phyloP scores from a whole-genome alignment of 768 basidiomycete genomes.

The Suillus lakei region DNA sequence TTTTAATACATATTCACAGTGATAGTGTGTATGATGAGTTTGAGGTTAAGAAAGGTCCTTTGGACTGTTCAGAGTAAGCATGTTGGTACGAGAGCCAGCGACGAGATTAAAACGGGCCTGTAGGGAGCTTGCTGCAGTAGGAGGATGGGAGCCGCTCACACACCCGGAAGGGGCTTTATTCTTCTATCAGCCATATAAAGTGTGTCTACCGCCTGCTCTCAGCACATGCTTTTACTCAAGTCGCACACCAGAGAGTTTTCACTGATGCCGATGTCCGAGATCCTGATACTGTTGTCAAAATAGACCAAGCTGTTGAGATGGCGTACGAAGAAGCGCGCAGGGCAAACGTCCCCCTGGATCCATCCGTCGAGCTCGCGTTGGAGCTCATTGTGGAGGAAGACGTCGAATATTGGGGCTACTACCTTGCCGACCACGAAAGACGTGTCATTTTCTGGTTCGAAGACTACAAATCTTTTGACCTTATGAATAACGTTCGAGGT shows the following conservation, averaged over 20 bases:
- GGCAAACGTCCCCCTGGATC: neutral
- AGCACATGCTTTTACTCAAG: neutral
- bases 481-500: too few relatives aligned
- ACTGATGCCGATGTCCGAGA: slow-evolving; percentile 13
- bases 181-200: slow-evolving; percentile 49
- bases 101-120: neutral
- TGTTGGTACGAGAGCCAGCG: neutral
- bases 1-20: neutral
- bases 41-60: neutral
- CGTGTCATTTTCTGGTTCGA: too few relatives aligned
- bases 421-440: slow-evolving; percentile 54
- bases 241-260: slow-evolving; percentile 12
- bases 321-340: neutral
- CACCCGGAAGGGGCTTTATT: slow-evolving; percentile 66
- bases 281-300: neutral
- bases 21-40: neutral
- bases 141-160: slow-evolving; percentile 45
- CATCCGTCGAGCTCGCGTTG: slow-evolving; percentile 7
- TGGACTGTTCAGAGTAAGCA: neutral
- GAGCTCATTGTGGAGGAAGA: slow-evolving; percentile 7
- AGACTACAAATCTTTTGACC: too few relatives aligned
- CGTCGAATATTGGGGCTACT: slow-evolving; percentile 34
- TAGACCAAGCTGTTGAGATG: neutral
- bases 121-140: neutral
- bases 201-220: slow-evolving; percentile 18